A percentile compares a stretch with the other conserved stretches of the same genome.
Conservation (phyloP, 164 flowering plant genomes). For the Sextonia rubra region DNA sequence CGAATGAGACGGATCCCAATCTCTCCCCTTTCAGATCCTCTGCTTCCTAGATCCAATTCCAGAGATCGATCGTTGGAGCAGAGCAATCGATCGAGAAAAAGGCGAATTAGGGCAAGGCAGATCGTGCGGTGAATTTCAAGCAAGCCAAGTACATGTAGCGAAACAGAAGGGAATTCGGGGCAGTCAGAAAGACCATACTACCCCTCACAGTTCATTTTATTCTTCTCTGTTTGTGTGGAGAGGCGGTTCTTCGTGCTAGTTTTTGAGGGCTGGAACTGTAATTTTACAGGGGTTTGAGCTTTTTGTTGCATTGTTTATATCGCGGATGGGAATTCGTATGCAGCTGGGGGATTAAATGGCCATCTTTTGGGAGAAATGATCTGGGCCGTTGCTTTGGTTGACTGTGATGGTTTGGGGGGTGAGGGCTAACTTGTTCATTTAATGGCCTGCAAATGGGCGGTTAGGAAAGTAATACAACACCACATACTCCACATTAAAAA, state of each 20-base stretch:
- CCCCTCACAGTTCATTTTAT: background rate
- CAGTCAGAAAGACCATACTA: background rate
- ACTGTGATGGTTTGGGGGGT: background rate
- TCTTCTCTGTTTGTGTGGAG: background rate
- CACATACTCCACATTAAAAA: too few relatives aligned
- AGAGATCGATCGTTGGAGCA: background rate
- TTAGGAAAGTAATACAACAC: background rate
- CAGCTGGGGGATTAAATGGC: background rate
- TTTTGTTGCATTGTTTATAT: background rate
- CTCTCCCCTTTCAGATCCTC: background rate
- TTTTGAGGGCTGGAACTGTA: background rate
- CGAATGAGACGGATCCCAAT: background rate
- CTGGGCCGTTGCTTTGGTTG: background rate
- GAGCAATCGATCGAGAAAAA: background rate
- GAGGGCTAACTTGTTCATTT: background rate
- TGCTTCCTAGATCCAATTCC: background rate
- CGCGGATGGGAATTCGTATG: background rate
- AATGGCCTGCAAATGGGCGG: background rate
- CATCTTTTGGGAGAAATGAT: background rate
- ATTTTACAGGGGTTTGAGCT: background rate
- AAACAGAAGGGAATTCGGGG: background rate
- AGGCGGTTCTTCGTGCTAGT: too few relatives aligned
- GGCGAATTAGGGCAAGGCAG: background rate
- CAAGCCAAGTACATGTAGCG: background rate
- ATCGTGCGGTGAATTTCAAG: slow-evolving; percentile 4